Evolutionary conservation across 768 basidiomycete genomes (phyloP), one percentile per base, ranked within the genome.

Genomic region (Crassisporium funariophilum): DNA sequence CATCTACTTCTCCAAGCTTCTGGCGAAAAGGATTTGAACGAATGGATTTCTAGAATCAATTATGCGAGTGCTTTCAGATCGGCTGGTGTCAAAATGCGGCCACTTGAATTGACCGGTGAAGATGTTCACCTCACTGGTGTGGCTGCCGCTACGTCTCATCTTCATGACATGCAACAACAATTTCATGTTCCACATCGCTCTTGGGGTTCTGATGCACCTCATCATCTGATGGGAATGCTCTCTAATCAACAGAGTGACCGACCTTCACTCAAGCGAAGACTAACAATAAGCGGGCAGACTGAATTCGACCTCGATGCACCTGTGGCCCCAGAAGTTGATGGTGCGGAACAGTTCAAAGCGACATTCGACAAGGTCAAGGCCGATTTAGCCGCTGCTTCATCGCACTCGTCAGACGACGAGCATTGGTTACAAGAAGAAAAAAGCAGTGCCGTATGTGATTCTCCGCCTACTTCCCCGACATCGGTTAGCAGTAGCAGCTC

Each of bases 41-140:
- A 86, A 52, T 99, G 97, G 97, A 84, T 98, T 52, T 78, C 86
- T 11, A 75, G 78, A 23, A 92, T 98, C 60, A 99, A 99, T 67
- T 98, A 97, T 61, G 93, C 93, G 2, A 87, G 91, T 48, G 76
- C 91, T 4, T 98, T 97, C 80, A 93, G 87, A 68, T 83, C 91
- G 2, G 77, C 84, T 12, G 87, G 87, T 8, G 74, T 98, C 27
- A 77, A 82, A 35, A 92, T 97, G 81, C 82, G 94, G 16, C 76
- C 88, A 0, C 67, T 78, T 10, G 81, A 78, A 13, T 82, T 92
- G 76, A 79, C 84, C 15, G 73, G 76, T 37, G 77, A 75, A 56
- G 88, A 86, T 55, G 80, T 89, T 22, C 79, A 87, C 51, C 75
- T 90, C 31, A 88, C 90, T 3, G 91, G 91, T 17, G 81, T 88